Conservation (phyloP, 2,329 filamentous ascomycete genomes). For the Fusarium euwallaceae region DNA sequence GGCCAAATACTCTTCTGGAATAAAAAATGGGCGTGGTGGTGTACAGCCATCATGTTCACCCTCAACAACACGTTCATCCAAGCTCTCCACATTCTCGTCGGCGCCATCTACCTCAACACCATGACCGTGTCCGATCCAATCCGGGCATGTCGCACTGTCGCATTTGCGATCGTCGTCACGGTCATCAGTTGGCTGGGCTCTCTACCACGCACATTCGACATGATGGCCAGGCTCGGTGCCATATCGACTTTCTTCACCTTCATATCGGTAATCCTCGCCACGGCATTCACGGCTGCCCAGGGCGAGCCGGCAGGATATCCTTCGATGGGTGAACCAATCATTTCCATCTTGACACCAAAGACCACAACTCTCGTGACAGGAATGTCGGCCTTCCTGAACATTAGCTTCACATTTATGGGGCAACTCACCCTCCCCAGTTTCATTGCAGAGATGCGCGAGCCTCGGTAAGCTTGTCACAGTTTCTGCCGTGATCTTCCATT, state of each 20-base stretch:
- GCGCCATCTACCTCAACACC: slow-evolving; percentile 89
- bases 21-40: slow-evolving; percentile 77
- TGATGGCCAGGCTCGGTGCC: slow-evolving; percentile 82
- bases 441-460: slow-evolving; percentile 90
- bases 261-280: slow-evolving; percentile 85
- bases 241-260: slow-evolving; percentile 89
- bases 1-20: slow-evolving; percentile 93
- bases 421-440: slow-evolving; percentile 95
- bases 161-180: slow-evolving; percentile 80
- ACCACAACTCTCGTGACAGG: slow-evolving; percentile 84
- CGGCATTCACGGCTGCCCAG: slow-evolving; percentile 84
- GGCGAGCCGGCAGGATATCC: slow-evolving; percentile 77
- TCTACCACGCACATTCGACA: slow-evolving; percentile 85
- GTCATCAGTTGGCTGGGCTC: slow-evolving; percentile 83
- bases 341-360: slow-evolving; percentile 74
- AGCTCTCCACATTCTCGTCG: slow-evolving; percentile 83
- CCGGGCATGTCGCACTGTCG: slow-evolving; percentile 78
- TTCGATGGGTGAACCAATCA: slow-evolving; percentile 70
- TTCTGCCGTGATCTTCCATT: accelerated
- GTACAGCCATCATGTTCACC: slow-evolving; percentile 86
- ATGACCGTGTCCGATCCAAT: slow-evolving; percentile 77
- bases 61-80: slow-evolving; percentile 94
- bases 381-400: slow-evolving; percentile 92
- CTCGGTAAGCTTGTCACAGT: slow-evolving; percentile 51
- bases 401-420: slow-evolving; percentile 94